Conservation (phyloP, 306 rosid species). For the Albizia julibrissin region DNA sequence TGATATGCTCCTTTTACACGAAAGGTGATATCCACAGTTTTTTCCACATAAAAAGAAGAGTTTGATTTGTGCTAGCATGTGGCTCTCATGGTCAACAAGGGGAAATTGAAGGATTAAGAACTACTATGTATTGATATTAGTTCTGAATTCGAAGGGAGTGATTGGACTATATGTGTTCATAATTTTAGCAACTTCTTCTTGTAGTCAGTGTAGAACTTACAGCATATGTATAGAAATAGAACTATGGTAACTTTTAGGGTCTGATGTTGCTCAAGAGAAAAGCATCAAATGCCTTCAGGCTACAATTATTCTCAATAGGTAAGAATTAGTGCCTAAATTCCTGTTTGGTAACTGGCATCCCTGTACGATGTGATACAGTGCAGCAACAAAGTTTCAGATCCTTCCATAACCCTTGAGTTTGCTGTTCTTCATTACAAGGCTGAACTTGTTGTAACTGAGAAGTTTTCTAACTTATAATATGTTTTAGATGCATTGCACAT, state of each 20-base stretch:
- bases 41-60: neutral
- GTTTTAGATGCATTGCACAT: constrained; percentile 18
- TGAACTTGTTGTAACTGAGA: constrained; percentile 16
- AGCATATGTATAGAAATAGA: neutral
- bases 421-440: constrained; percentile 18
- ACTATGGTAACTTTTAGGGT: neutral
- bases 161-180: neutral
- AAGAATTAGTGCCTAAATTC: neutral
- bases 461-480: constrained; percentile 16
- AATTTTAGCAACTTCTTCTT: neutral
- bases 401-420: neutral
- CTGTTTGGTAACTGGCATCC: constrained; percentile 2
- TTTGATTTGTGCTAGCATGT: neutral
- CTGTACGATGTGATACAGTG: constrained; percentile 1
- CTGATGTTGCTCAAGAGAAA: constrained; percentile 6
- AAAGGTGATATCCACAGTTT: constrained; percentile 7
- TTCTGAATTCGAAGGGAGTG: neutral
- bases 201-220: neutral
- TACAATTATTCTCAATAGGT: neutral
- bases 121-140: neutral
- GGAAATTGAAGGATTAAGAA: neutral
- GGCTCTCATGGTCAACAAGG: neutral
- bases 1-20: constrained; percentile 1
- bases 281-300: neutral
- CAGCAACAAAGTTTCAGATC: neutral